These are phyloP conservation scores for Apium graveolens DNA, from an alignment of 129 eudicot species.

Conservation along the genomic window DNA sequence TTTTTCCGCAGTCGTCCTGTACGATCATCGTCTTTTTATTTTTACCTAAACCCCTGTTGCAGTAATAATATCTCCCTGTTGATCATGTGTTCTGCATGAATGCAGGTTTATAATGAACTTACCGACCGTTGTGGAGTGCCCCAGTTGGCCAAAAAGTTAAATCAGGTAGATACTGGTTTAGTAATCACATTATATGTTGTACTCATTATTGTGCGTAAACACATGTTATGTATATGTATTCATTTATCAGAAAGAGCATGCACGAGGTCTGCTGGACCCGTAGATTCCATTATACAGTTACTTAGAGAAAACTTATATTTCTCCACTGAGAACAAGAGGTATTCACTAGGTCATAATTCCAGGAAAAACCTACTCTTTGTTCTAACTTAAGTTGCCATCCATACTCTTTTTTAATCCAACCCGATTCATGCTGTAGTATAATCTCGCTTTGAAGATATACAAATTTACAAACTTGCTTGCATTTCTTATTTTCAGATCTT, in stretches of 20 bases:
- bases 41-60: background rate
- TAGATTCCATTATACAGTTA: background rate
- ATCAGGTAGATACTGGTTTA: slow-evolving; percentile 52
- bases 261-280: background rate
- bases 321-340: background rate
- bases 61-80: background rate
- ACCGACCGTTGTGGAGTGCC: slow-evolving; percentile 96
- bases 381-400: background rate
- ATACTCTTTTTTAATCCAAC: background rate
- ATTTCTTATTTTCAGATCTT: slow-evolving; percentile 36
- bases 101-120: slow-evolving; percentile 81
- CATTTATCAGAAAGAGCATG: background rate
- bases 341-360: background rate
- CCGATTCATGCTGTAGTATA: background rate
- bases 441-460: background rate
- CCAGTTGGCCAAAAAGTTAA: slow-evolving; percentile 90
- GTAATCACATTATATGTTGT: background rate
- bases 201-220: background rate
- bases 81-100: slow-evolving; percentile 8
- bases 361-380: background rate
- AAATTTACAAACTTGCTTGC: background rate
- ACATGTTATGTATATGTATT: background rate
- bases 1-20: slow-evolving; percentile 94
- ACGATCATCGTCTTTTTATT: slow-evolving; percentile 12
- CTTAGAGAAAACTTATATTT: background rate